A percentile compares a stretch with the other conserved stretches of the same genome.
Evolutionary conservation across 441 rosid species (phyloP).

Genomic region (Eruca vesicaria): DNA sequence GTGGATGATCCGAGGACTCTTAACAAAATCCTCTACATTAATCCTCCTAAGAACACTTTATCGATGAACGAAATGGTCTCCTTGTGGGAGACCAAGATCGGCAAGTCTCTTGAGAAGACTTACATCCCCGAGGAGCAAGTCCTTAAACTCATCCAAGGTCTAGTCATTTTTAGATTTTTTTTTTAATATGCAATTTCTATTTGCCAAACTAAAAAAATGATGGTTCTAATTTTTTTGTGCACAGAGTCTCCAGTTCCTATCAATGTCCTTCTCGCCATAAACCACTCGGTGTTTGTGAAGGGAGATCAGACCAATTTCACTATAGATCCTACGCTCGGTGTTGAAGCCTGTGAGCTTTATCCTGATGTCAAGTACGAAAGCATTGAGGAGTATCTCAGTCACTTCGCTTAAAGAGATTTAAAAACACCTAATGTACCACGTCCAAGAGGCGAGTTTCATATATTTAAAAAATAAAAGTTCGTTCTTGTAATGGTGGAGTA

Average conservation of each 20-base stretch:
- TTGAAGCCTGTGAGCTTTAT: not conserved
- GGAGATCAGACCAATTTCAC: not conserved
- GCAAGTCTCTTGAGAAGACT: constrained; percentile 52
- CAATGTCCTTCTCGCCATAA: not conserved
- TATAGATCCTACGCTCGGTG: not conserved
- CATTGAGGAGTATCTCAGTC: not conserved
- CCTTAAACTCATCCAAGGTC: constrained; percentile 55
- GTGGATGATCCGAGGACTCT: constrained; percentile 59
- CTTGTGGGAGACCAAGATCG: constrained; percentile 61
- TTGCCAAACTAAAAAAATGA: not conserved
- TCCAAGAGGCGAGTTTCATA: not conserved
- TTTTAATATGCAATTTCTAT: not conserved
- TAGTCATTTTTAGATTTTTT: not conserved
- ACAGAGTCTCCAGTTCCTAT: not conserved
- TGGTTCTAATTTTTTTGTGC: not conserved
- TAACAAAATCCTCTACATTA: constrained; percentile 52
- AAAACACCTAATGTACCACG: not conserved
- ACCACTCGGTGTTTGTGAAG: not conserved
- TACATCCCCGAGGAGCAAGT: constrained; percentile 49
- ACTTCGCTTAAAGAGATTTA: not conserved
- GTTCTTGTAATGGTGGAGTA: not conserved
- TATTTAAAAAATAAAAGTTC: not conserved
- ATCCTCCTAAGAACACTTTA: constrained; percentile 50
- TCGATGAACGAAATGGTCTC: constrained; percentile 56
- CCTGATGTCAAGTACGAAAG: not conserved